A percentile compares a stretch with the other conserved stretches of the same genome.
phyloP scores from a whole-genome alignment of 805 yeast species.

The Jamesozyma gamospora region DNA sequence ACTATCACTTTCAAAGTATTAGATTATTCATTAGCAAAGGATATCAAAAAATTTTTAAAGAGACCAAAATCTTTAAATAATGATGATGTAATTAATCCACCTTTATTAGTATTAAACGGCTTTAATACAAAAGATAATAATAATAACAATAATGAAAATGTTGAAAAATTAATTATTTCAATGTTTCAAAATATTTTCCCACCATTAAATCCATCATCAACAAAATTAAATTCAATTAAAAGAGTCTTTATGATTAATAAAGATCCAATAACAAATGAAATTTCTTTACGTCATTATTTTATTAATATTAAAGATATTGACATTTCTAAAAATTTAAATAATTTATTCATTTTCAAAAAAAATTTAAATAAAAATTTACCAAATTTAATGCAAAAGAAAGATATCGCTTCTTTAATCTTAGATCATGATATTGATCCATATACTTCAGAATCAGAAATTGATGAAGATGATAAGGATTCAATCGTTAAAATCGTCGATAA shows the following conservation, averaged over 20 bases:
- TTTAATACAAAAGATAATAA: conserved; percentile 34
- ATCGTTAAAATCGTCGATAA: conserved; percentile 48
- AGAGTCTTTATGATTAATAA: conserved; percentile 79
- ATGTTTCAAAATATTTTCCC: conserved; percentile 95
- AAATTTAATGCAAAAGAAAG: conserved; percentile 53
- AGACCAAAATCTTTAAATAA: conserved; percentile 70
- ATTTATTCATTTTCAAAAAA: conserved; percentile 52
- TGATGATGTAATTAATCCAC: conserved; percentile 70
- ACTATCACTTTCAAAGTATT: conserved; percentile 73
- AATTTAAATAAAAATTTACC: conserved; percentile 59
- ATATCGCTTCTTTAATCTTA: conserved; percentile 72
- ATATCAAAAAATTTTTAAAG: conserved; percentile 57
- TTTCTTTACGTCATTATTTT: conserved; percentile 82
- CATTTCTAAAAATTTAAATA: conserved; percentile 62
- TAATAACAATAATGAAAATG: conserved; percentile 30
- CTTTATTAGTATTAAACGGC: conserved; percentile 88
- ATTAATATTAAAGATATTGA: conserved; percentile 81
- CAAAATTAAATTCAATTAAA: conserved; percentile 63
- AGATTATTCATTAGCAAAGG: conserved; percentile 73
- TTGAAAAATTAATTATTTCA: conserved; percentile 77
- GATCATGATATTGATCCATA: conserved; percentile 70
- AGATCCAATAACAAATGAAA: conserved; percentile 56
- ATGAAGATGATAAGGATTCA: conserved; percentile 90
- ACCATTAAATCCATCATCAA: conserved; percentile 77
- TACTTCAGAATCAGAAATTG: conserved; percentile 89